These are phyloP conservation scores for Stachybotrys echinatus DNA, from an alignment of 2,329 filamentous ascomycete species.

Conservation along the genomic window DNA sequence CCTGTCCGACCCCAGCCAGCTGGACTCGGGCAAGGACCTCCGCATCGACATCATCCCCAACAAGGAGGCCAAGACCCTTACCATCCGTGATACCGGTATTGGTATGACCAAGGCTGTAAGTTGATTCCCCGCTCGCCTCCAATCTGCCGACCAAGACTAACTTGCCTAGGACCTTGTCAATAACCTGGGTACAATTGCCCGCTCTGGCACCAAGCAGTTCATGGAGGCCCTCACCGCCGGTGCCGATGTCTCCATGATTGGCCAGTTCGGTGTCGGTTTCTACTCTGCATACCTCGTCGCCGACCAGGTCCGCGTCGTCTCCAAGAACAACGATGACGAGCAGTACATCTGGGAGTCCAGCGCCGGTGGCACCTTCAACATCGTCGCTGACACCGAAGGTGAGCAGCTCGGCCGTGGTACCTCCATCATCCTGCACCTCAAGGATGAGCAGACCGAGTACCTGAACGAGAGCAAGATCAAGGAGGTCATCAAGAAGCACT, in stretches of 20 bases:
- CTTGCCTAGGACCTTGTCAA: slow-evolving; percentile 81
- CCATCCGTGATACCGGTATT: slow-evolving; percentile 96
- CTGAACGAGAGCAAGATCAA: slow-evolving; percentile 98
- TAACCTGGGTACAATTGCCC: slow-evolving; percentile 99
- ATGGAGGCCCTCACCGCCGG: slow-evolving; percentile 99
- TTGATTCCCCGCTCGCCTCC: slow-evolving; percentile 20
- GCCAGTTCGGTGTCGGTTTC: slow-evolving; percentile 99
- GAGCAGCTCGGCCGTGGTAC: slow-evolving; percentile 89
- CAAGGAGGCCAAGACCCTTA: slow-evolving; percentile 96
- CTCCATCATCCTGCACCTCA: slow-evolving; percentile 97
- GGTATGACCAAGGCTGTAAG: slow-evolving; percentile 99
- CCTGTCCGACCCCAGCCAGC: slow-evolving; percentile 93
- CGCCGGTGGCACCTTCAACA: slow-evolving; percentile 95
- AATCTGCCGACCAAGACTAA: slow-evolving; percentile 1
- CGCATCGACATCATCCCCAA: slow-evolving; percentile 98
- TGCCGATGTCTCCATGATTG: slow-evolving; percentile 99
- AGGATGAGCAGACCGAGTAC: slow-evolving; percentile 99
- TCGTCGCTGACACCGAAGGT: slow-evolving; percentile 84
- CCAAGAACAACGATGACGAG: slow-evolving; percentile 99
- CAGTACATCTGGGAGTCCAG: slow-evolving; percentile 99
- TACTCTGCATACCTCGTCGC: slow-evolving; percentile 99
- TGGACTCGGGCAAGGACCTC: slow-evolving; percentile 96
- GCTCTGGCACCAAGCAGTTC: slow-evolving; percentile 99
- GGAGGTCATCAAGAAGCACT: slow-evolving; percentile 99
- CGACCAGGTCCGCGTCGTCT: slow-evolving; percentile 90